Evolutionary conservation across 2,329 filamentous ascomycete genomes (phyloP).

Genomic region (Colletotrichum chrysophilum): DNA sequence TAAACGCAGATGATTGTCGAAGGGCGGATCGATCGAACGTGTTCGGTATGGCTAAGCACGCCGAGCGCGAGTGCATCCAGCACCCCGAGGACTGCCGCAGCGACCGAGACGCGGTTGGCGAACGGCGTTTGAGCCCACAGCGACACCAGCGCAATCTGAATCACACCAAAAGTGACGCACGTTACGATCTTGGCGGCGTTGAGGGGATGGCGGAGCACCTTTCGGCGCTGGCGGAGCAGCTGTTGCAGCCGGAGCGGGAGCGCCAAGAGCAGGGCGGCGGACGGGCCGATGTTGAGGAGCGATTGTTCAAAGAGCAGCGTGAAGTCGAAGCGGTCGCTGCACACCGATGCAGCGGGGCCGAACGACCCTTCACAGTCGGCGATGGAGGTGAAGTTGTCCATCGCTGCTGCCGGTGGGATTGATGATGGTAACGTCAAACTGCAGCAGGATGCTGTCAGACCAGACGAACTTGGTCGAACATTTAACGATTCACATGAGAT

Average conservation of each 20-base stretch:
- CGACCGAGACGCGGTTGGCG: conserved; percentile 32
- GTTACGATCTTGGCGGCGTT: conserved; percentile 16
- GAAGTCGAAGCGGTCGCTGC: conserved; percentile 53
- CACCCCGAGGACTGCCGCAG: conserved; percentile 31
- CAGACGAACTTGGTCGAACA: neutral
- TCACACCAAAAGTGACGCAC: neutral
- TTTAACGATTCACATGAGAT: neutral
- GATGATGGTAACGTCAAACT: neutral
- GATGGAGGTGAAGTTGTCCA: conserved; percentile 7
- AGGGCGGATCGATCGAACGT: conserved; percentile 36
- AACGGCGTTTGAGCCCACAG: conserved; percentile 27
- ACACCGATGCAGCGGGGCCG: conserved; percentile 26
- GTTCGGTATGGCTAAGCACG: conserved; percentile 33
- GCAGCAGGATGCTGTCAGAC: neutral
- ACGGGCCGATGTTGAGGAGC: conserved; percentile 35
- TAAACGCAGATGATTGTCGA: conserved; percentile 35
- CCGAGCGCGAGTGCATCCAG: conserved; percentile 30
- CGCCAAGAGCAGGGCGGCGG: conserved; percentile 32
- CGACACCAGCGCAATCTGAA: conserved; percentile 31
- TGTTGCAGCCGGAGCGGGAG: conserved; percentile 33
- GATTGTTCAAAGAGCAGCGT: conserved; percentile 51
- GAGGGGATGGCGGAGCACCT: conserved; percentile 28
- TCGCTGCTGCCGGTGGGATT: neutral
- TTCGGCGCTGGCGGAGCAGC: conserved; percentile 28
- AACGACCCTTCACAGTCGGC: conserved; percentile 23